Conservation (phyloP, 2,329 filamentous ascomycete species). For the Pyrenophora seminiperda region DNA sequence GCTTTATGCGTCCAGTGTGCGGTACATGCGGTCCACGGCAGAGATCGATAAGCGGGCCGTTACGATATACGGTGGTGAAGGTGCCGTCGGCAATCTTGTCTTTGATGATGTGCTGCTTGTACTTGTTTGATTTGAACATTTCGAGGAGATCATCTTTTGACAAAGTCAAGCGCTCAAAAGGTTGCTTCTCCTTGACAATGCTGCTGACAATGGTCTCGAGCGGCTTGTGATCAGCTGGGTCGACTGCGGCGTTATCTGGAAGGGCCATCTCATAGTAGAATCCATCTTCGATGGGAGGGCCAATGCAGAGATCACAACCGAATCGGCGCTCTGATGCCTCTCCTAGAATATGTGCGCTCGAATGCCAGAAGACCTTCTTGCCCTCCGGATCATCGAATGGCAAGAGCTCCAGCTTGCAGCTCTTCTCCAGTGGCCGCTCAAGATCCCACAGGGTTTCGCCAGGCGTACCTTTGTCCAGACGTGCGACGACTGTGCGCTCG, state of each 20-base stretch:
- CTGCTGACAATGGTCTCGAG: constrained; percentile 79
- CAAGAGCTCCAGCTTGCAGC: constrained; percentile 82
- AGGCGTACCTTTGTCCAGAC: constrained; percentile 76
- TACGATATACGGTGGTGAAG: constrained; percentile 91
- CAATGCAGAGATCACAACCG: constrained; percentile 90
- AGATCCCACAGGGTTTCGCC: constrained; percentile 86
- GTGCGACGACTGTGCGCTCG: constrained; percentile 85
- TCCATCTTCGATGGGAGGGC: constrained; percentile 86
- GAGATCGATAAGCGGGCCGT: constrained; percentile 91
- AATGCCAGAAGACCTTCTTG: constrained; percentile 98
- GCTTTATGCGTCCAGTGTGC: constrained; percentile 90
- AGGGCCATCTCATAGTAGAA: constrained; percentile 98
- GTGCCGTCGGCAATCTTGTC: constrained; percentile 89
- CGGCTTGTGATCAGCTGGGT: constrained; percentile 79
- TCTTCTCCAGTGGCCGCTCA: constrained; percentile 84
- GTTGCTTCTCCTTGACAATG: constrained; percentile 96
- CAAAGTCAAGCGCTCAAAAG: constrained; percentile 86
- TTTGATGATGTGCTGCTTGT: constrained; percentile 97
- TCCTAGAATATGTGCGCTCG: constrained; percentile 91
- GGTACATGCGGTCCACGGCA: constrained; percentile 95
- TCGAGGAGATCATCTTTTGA: constrained; percentile 90
- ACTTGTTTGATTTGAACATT: constrained; percentile 98
- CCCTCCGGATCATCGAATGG: constrained; percentile 78
- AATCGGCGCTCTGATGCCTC: constrained; percentile 91
- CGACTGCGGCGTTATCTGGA: constrained; percentile 71